Percentiles rank a stretch among this genome's conserved stretches.
Evolutionary conservation across 192 early-diverging fungal species (phyloP).

Genomic region (Obelidium mucronatum): DNA sequence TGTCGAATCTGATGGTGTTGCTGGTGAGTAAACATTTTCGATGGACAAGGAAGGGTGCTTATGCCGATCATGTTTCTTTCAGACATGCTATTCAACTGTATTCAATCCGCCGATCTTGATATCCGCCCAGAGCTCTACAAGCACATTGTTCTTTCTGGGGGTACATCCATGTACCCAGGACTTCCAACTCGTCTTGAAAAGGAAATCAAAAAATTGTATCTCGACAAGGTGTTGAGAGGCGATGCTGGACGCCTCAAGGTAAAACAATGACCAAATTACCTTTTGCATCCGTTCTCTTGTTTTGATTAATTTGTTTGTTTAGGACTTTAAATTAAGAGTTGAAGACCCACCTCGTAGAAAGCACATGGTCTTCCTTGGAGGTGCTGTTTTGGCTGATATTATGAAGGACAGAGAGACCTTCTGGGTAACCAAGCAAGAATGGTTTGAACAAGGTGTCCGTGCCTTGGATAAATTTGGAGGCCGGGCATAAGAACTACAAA

Average conservation of each 20-base stretch:
- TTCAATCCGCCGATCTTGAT: conserved; percentile 91
- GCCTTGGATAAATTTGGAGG: conserved; percentile 65
- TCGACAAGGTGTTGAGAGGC: conserved; percentile 86
- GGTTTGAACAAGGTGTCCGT: conserved; percentile 85
- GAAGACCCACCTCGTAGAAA: conserved; percentile 98
- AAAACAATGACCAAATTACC: conserved; percentile 17
- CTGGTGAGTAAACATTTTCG: conserved; percentile 57
- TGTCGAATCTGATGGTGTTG: conserved; percentile 91
- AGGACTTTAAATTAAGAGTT: conserved; percentile 98
- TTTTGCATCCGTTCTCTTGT: background rate
- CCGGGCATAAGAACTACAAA: conserved; percentile 9
- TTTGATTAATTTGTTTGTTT: background rate
- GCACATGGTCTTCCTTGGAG: conserved; percentile 98
- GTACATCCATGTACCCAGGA: conserved; percentile 99
- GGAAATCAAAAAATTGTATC: conserved; percentile 96
- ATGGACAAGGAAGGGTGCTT: background rate
- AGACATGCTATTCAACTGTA: conserved; percentile 94
- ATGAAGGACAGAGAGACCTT: conserved; percentile 89
- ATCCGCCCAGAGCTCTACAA: conserved; percentile 95
- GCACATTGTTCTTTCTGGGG: conserved; percentile 97
- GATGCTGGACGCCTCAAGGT: conserved; percentile 84
- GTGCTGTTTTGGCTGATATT: conserved; percentile 93
- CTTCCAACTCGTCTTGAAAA: conserved; percentile 96
- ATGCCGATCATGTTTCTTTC: background rate
- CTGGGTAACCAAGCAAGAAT: conserved; percentile 95